A percentile compares a stretch with the other conserved stretches of the same genome.
phyloP scores from a whole-genome alignment of 192 early-diverging fungal species.

The Podila horticola region DNA sequence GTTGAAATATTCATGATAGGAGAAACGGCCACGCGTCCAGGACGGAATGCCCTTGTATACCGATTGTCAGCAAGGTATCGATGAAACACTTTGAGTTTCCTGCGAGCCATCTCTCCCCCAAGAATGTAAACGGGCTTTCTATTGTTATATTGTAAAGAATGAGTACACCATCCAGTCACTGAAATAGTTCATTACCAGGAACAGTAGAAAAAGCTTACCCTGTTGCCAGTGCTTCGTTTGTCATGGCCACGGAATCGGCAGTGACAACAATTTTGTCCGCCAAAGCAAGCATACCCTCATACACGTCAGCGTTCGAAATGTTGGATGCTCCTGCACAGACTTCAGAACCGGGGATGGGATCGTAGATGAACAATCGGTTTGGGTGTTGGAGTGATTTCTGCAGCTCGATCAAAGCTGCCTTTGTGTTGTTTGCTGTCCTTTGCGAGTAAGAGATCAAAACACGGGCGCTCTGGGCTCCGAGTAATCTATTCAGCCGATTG shows the following conservation, averaged over 20 bases:
- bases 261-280: slow-evolving; percentile 49
- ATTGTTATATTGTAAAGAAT: background rate
- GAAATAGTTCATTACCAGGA: background rate
- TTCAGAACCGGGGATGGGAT: slow-evolving; percentile 6
- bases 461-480: slow-evolving; percentile 29
- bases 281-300: slow-evolving; percentile 39
- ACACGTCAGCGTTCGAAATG: slow-evolving; percentile 3
- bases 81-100: slow-evolving; percentile 26
- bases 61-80: slow-evolving; percentile 24
- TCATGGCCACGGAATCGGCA: slow-evolving; percentile 46
- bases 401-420: slow-evolving; percentile 5
- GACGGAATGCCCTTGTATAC: slow-evolving; percentile 42
- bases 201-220: slow-evolving; percentile 20
- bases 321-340: too few relatives aligned
- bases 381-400: slow-evolving; percentile 8
- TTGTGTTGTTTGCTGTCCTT: slow-evolving; percentile 33
- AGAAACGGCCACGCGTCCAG: slow-evolving; percentile 26
- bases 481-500: slow-evolving; percentile 18
- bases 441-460: slow-evolving; percentile 35
- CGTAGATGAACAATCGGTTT: slow-evolving; percentile 32
- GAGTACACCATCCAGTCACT: background rate
- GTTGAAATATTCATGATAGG: background rate
- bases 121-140: slow-evolving; percentile 45
- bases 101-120: background rate
- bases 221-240: slow-evolving; percentile 45